phyloP scores from a whole-genome alignment of 2,329 filamentous ascomycete genomes.

The Zymoseptoria brevis region DNA sequence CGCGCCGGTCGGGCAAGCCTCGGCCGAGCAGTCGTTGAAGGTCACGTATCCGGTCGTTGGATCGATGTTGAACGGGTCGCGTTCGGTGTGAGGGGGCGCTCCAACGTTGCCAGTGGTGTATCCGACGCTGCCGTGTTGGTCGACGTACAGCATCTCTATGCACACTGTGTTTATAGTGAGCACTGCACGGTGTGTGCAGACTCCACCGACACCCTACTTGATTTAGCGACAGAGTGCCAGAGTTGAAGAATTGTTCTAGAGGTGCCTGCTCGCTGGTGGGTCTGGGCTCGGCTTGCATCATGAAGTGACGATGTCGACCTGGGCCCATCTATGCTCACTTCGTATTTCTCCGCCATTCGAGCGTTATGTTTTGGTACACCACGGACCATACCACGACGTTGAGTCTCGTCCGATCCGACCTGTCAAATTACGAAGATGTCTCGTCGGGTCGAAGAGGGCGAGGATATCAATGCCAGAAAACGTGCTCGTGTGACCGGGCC shows the following conservation, averaged over 20 bases:
- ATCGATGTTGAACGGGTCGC: background rate
- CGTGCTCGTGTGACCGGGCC: background rate
- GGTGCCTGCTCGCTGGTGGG: background rate
- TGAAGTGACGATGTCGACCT: background rate
- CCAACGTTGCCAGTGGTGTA: background rate
- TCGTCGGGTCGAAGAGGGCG: background rate
- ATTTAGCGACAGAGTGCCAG: background rate
- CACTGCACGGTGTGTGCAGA: no score
- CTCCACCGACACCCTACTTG: no score
- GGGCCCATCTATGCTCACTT: background rate
- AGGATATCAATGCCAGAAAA: background rate
- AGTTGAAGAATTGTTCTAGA: background rate
- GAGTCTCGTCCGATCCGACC: no score
- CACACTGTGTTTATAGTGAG: no score
- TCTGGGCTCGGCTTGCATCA: background rate
- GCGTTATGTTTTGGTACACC: background rate
- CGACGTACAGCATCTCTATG: background rate
- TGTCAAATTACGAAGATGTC: background rate
- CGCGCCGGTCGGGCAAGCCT: background rate
- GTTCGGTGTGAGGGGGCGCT: background rate
- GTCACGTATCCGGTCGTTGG: background rate
- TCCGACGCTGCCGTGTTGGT: background rate
- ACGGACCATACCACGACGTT: background rate
- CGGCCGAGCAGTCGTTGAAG: background rate
- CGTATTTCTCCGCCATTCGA: background rate